phyloP scores from a whole-genome alignment of 176 grass and related monocot species.

The Saccharum spontaneum region DNA sequence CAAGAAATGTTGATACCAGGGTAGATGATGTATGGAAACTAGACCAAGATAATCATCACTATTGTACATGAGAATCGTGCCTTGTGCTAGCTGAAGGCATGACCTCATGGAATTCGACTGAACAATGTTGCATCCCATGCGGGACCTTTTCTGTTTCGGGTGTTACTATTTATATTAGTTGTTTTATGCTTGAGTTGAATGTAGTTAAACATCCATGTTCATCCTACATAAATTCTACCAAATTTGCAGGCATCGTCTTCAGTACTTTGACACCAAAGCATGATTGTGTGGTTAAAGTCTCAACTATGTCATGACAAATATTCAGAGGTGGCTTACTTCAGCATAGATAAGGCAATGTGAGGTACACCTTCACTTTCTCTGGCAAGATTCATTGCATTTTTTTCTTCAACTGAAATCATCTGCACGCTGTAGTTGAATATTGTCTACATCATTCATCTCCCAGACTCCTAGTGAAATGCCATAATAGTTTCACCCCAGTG shows the following conservation, averaged over 20 bases:
- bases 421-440: background rate
- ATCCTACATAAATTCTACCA: background rate
- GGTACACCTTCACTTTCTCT: slow-evolving; percentile 14
- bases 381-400: background rate
- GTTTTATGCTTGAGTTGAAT: background rate
- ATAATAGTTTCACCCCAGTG: too few species aligned
- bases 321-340: background rate
- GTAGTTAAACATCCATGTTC: background rate
- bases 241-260: slow-evolving; percentile 12
- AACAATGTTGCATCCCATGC: background rate
- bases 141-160: background rate
- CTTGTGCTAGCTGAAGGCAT: background rate
- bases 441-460: background rate
- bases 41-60: background rate
- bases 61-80: background rate
- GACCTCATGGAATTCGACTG: background rate
- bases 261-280: background rate
- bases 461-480: background rate
- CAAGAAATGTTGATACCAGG: background rate
- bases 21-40: background rate
- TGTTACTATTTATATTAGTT: background rate
- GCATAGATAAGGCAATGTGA: background rate
- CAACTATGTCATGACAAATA: background rate
- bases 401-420: background rate
- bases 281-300: background rate